Evolutionary conservation across 2,329 filamentous ascomycete genomes (phyloP), one percentile per base, ranked within the genome.

Genomic region (Trichothecium roseum): DNA sequence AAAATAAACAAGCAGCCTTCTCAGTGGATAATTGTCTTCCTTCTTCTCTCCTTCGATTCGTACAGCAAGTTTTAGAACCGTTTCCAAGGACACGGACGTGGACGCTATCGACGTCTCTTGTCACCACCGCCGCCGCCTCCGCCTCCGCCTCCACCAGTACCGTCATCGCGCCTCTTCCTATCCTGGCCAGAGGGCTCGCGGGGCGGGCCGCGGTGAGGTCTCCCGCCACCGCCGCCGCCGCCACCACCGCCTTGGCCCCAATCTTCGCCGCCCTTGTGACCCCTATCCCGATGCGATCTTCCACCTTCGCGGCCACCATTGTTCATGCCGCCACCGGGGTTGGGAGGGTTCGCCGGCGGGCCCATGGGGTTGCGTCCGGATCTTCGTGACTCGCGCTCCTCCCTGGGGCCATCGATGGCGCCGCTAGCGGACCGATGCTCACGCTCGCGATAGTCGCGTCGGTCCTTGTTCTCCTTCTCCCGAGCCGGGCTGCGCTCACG

Each of bases 401-500:
- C 55, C 35, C 54, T 49, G 18, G 37, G 35, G 3, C 37, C 42
- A n/a, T 44, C 42, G 16, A 56, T 54, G 2, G 42, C 45, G 8
- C 49, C 54, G 26, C 53, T 55, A 8, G 48, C 53, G 14, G 55
- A 60, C 32, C 59, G 59, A 33, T 64, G 51, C 13, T 70, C 66
- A 33, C 65, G 51, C 13, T 70, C 66, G 18, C 66, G 56, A 38
- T 65, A 56, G 30, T 69, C 64, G 20, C 59, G 55, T 28, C 58
- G 52, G 8, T 68, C 64, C 43, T 67, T 69, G 20, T 50, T 41
- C 13, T 68, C 63, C 17, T 64, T 56, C 8, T 72, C 68, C 27
- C 68, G 61, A 10, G 60, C 60, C 5, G 56, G 48, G 40, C 60
- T 70, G 16, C 64, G 60, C 34, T 73, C 69, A n/a, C 61, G 57